Percentiles rank a stretch among this genome's conserved stretches.
phyloP scores from a whole-genome alignment of 495 filamentous ascomycete genomes.

The Xylaria acuta region DNA sequence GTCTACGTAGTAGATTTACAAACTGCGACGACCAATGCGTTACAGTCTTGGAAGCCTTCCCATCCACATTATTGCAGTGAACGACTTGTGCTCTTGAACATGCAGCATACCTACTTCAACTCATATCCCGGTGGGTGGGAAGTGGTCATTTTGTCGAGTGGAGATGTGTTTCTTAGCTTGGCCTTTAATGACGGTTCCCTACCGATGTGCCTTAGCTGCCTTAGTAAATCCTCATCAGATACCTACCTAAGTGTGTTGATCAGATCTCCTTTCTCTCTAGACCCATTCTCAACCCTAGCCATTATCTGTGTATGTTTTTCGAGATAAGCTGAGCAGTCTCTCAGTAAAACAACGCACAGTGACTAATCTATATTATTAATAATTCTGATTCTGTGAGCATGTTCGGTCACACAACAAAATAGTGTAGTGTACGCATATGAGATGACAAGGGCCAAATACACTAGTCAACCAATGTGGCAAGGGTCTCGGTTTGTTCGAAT shows the following conservation, averaged over 20 bases:
- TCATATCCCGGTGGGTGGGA: neutral
- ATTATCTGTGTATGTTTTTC: neutral
- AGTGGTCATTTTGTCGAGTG: neutral
- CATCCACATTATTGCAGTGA: neutral
- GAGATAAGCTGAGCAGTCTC: neutral
- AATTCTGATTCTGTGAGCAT: neutral
- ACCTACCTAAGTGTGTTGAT: neutral
- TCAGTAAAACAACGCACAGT: neutral
- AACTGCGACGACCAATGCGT: neutral
- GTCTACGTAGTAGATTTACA: neutral
- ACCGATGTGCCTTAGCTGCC: neutral
- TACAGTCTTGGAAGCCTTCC: neutral
- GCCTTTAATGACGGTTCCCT: neutral
- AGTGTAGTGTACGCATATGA: neutral
- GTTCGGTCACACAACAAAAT: neutral
- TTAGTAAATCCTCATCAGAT: neutral
- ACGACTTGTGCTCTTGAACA: neutral
- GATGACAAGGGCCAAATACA: neutral
- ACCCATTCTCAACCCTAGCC: conserved; percentile 4
- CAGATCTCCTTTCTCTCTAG: neutral
- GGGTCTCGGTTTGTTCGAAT: neutral
- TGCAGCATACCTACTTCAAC: neutral
- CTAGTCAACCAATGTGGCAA: neutral
- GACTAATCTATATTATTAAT: neutral
- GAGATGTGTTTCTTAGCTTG: too few relatives aligned